These are phyloP conservation scores for Pseudogymnoascus sp. DNA, from an alignment of 2,329 filamentous ascomycete genomes.

Conservation along the genomic window DNA sequence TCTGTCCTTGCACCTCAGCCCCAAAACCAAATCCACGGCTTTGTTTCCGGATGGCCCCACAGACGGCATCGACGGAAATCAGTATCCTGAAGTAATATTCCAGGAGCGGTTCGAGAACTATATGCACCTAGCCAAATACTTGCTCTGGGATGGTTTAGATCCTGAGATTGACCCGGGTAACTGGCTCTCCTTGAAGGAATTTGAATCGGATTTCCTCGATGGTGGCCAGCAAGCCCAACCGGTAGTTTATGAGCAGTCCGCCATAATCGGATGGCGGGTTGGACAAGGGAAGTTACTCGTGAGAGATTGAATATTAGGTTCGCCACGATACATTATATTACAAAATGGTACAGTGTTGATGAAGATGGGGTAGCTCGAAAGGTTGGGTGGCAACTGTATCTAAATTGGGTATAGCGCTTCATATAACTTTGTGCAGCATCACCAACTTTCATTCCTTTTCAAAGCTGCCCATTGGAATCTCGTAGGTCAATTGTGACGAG, in stretches of 20 bases:
- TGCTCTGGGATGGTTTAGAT: constrained; percentile 25
- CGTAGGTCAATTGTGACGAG: neutral
- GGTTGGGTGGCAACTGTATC: neutral
- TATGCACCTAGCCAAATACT: constrained; percentile 26
- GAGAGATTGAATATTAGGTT: constrained; percentile 15
- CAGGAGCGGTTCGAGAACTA: constrained; percentile 16
- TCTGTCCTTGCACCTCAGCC: constrained; percentile 46
- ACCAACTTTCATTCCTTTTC: neutral
- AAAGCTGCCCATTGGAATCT: neutral
- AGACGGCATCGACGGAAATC: constrained; percentile 20
- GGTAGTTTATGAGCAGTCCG: constrained; percentile 33
- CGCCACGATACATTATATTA: neutral
- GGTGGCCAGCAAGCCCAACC: constrained; percentile 39
- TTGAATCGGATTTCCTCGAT: constrained; percentile 42
- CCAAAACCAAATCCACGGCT: constrained; percentile 18
- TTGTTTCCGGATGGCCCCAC: constrained; percentile 23
- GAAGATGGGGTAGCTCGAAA: neutral
- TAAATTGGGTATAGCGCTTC: neutral
- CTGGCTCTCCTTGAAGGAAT: constrained; percentile 38
- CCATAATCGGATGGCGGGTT: constrained; percentile 35
- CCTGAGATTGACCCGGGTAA: constrained; percentile 27
- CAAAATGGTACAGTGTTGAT: neutral
- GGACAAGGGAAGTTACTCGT: constrained; percentile 39
- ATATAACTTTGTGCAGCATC: neutral
- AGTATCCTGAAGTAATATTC: constrained; percentile 23